Conservation (phyloP, 768 basidiomycete species). For the Psilocybe subaeruginosa region DNA sequence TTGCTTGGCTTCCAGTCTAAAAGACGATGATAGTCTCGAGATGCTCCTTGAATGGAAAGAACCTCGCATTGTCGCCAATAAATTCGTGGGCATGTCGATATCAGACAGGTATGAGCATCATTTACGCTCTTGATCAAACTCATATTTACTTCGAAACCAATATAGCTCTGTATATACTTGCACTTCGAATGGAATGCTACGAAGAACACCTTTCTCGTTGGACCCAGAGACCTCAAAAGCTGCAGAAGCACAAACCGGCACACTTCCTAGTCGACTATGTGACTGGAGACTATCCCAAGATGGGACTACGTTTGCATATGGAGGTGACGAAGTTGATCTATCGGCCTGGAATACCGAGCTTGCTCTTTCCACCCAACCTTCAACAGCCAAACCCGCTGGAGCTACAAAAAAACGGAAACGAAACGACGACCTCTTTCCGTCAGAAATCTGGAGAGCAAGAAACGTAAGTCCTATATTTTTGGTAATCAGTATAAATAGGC, state of each 20-base stretch:
- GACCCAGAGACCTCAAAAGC: constrained; percentile 10
- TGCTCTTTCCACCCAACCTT: constrained; percentile 42
- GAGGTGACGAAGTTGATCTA: constrained; percentile 84
- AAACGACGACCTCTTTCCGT: constrained; percentile 58
- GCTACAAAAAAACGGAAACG: constrained; percentile 61
- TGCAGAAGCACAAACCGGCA: constrained; percentile 27
- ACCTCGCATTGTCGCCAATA: constrained; percentile 54
- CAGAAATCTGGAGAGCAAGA: constrained; percentile 84
- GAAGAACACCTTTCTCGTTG: constrained; percentile 41
- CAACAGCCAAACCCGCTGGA: constrained; percentile 16
- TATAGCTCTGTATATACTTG: constrained; percentile 65
- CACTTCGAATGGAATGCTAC: constrained; percentile 76
- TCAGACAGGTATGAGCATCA: constrained; percentile 47
- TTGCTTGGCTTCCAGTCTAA: constrained; percentile 43
- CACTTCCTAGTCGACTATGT: constrained; percentile 69
- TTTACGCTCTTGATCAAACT: neutral
- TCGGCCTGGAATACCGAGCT: constrained; percentile 78
- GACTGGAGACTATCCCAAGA: constrained; percentile 65
- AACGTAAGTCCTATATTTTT: constrained; percentile 50
- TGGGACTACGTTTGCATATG: constrained; percentile 69
- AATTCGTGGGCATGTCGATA: constrained; percentile 64
- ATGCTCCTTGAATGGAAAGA: constrained; percentile 64
- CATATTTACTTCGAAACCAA: neutral
- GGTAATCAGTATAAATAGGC: neutral
- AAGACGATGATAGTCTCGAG: constrained; percentile 44